phyloP scores from a whole-genome alignment of 192 early-diverging fungal genomes.

The Gorgonomyces haynaldii region DNA sequence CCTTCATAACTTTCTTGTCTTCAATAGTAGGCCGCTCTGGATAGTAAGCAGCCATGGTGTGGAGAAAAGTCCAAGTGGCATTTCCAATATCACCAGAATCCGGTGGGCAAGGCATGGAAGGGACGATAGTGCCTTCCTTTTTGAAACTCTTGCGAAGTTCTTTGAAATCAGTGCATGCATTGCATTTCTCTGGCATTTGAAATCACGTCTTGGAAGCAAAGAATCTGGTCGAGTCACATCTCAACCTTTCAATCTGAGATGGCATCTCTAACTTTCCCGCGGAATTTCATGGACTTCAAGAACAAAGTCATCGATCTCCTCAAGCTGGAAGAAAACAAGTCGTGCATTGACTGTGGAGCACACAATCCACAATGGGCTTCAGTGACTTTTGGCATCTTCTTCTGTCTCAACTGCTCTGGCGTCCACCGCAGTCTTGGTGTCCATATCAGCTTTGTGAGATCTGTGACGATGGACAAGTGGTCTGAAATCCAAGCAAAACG shows the following conservation, averaged over 20 bases:
- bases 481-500: slow-evolving; percentile 86
- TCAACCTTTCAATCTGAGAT: too few species aligned
- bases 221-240: too few species aligned
- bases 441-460: slow-evolving; percentile 85
- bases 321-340: slow-evolving; percentile 21
- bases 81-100: slow-evolving; percentile 72
- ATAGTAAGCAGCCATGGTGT: slow-evolving; percentile 96
- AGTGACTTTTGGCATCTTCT: slow-evolving; percentile 87
- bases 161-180: slow-evolving; percentile 62
- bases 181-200: slow-evolving; percentile 43
- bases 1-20: slow-evolving; percentile 67
- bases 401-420: slow-evolving; percentile 80
- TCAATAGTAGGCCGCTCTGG: slow-evolving; percentile 58
- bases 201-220: too few species aligned
- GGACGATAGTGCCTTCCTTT: slow-evolving; percentile 9
- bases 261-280: not conserved
- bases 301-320: not conserved
- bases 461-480: slow-evolving; percentile 98
- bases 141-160: slow-evolving; percentile 32
- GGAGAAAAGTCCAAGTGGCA: slow-evolving; percentile 94
- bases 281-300: not conserved
- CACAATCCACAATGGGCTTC: slow-evolving; percentile 64
- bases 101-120: slow-evolving; percentile 52
- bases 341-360: slow-evolving; percentile 77
- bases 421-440: slow-evolving; percentile 23